These are phyloP conservation scores for Phyllosticta ampelicida DNA, from an alignment of 2,329 filamentous ascomycete species.

Conservation along the genomic window DNA sequence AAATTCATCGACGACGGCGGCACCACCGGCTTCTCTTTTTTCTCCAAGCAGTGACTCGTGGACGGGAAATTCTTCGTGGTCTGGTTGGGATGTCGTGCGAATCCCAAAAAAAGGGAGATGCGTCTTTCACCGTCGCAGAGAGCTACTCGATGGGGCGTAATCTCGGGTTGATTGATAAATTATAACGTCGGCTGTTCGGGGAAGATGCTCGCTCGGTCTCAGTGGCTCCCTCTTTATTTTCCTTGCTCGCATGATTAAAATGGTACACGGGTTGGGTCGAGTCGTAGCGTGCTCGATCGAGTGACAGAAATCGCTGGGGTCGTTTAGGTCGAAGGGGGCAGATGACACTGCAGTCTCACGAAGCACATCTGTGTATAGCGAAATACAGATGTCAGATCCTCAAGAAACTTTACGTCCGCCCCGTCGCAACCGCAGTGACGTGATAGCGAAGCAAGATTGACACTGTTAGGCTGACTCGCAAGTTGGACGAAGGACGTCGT, in stretches of 20 bases:
- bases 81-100: not conserved
- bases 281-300: slow-evolving; percentile 40
- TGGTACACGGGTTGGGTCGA: slow-evolving; percentile 27
- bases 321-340: slow-evolving; percentile 35
- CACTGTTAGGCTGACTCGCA: no score
- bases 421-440: no score
- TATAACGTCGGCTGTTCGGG: not conserved
- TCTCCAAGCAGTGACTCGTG: not conserved
- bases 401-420: not conserved
- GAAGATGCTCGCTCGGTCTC: slow-evolving; percentile 7
- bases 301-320: slow-evolving; percentile 40
- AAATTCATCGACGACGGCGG: not conserved
- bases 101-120: slow-evolving; percentile 1
- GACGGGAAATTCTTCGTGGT: not conserved
- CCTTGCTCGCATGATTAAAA: slow-evolving; percentile 9
- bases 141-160: slow-evolving; percentile 2
- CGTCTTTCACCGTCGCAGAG: not conserved
- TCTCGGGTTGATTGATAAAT: slow-evolving; percentile 8
- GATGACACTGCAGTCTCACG: slow-evolving; percentile 15
- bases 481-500: no score
- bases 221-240: slow-evolving; percentile 5
- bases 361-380: slow-evolving; percentile 11
- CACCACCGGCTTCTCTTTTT: not conserved
- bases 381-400: slow-evolving; percentile 11
- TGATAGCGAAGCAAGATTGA: no score